Evolutionary conservation across 2,329 filamentous ascomycete species (phyloP).

Genomic region (Penicillium brasilianum): DNA sequence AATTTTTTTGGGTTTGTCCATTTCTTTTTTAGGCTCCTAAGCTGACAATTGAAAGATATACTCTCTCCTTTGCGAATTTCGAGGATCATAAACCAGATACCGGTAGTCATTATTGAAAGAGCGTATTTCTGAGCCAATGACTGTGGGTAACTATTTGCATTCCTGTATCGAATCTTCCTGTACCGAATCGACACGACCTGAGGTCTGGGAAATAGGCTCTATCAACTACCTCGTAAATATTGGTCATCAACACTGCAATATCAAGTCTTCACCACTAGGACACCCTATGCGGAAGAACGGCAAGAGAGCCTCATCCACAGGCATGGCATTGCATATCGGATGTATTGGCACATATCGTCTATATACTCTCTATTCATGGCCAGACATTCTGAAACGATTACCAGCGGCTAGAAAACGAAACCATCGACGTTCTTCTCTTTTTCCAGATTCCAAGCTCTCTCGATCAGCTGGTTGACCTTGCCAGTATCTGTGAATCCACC

Average conservation of each 20-base stretch:
- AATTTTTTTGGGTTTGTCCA: background rate
- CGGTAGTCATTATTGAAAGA: too few species aligned
- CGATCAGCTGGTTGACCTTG: conserved; percentile 27
- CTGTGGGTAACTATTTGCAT: too few species aligned
- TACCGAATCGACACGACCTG: too few species aligned
- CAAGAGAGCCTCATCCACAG: background rate
- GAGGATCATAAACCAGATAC: too few species aligned
- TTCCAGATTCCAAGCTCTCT: conserved; percentile 31
- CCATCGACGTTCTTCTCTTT: conserved; percentile 25
- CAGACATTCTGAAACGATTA: background rate
- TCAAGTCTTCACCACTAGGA: background rate
- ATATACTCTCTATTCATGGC: background rate
- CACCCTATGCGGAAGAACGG: background rate
- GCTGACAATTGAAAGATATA: too few species aligned
- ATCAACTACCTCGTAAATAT: too few species aligned
- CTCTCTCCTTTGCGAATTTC: too few species aligned
- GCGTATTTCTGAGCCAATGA: too few species aligned
- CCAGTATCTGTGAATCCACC: conserved; percentile 27
- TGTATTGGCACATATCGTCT: too few species aligned
- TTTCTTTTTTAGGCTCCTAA: too few species aligned
- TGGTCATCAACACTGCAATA: background rate
- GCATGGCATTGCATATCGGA: background rate
- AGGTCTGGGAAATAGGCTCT: too few species aligned
- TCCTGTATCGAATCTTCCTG: too few species aligned
- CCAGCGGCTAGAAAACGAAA: conserved; percentile 19